A percentile compares a stretch with the other conserved stretches of the same genome.
These are phyloP conservation scores for Epichloe hybrida DNA, from an alignment of 2,329 filamentous ascomycete genomes.

Conservation along the genomic window DNA sequence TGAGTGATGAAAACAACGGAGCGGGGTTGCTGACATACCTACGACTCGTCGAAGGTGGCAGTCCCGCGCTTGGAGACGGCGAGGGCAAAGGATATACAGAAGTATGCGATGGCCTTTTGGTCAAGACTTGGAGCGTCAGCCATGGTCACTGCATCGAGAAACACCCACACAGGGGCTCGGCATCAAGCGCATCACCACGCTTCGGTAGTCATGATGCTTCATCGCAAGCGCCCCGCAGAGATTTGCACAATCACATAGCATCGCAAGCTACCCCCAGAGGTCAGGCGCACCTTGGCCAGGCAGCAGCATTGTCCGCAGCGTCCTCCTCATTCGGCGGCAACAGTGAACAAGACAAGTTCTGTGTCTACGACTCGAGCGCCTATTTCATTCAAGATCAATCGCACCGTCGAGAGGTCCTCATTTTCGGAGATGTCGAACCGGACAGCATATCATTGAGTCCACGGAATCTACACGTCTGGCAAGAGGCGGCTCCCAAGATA, in stretches of 20 bases:
- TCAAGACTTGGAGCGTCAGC: conserved; percentile 75
- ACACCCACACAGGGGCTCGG: conserved; percentile 48
- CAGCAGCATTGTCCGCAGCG: conserved; percentile 13
- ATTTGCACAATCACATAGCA: conserved; percentile 12
- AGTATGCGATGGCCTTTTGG: conserved; percentile 75
- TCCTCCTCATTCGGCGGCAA: conserved; percentile 13
- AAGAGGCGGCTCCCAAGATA: conserved; percentile 77
- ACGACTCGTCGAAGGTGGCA: conserved; percentile 77
- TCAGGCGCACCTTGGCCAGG: conserved; percentile 19
- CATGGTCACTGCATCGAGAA: conserved; percentile 80
- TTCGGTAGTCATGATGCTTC: conserved; percentile 36
- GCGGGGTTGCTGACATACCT: conserved; percentile 86
- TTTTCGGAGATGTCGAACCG: conserved; percentile 93
- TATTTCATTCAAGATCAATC: conserved; percentile 76
- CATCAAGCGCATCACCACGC: conserved; percentile 35
- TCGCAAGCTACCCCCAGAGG: conserved; percentile 5
- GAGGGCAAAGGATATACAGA: conserved; percentile 75
- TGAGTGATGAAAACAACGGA: conserved; percentile 91
- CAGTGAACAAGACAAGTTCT: conserved; percentile 37
- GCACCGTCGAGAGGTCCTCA: conserved; percentile 65
- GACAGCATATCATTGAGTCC: conserved; percentile 73
- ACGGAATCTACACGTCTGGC: conserved; percentile 73
- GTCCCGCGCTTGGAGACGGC: conserved; percentile 68
- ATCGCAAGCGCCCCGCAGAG: conserved; percentile 15
- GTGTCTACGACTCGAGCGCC: conserved; percentile 77